Evolutionary conservation across 139 green algal species (phyloP).

Genomic region (Pseudopediastrum boryanum): DNA sequence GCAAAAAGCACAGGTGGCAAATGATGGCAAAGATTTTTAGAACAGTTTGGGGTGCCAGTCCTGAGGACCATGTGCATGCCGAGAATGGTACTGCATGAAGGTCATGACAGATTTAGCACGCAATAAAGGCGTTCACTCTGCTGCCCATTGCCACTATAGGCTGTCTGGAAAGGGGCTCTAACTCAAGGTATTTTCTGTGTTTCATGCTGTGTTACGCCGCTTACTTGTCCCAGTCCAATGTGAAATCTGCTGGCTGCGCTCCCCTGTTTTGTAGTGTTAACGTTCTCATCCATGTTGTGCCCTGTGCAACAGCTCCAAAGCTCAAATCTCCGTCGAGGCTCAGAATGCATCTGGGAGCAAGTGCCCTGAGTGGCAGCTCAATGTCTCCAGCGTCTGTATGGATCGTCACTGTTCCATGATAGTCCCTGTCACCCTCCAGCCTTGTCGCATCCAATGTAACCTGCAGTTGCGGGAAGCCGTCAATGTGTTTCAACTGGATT

Average conservation of each 20-base stretch:
- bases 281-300: neutral
- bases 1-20: neutral
- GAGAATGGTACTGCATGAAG: too few species aligned
- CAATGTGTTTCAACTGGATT: too few species aligned
- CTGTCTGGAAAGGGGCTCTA: too few species aligned
- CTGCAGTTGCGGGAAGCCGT: too few species aligned
- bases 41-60: too few species aligned
- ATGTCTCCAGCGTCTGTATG: neutral
- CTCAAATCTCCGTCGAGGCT: constrained; percentile 2
- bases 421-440: constrained; percentile 6
- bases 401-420: constrained; percentile 9
- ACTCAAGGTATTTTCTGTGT: too few species aligned
- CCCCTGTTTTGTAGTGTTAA: constrained; percentile 17
- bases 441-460: constrained; percentile 5
- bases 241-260: constrained; percentile 5
- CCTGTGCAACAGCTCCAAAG: constrained; percentile 2
- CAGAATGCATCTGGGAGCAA: neutral
- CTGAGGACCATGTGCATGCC: too few species aligned
- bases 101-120: too few species aligned
- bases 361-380: constrained; percentile 23
- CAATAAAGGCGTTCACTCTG: too few species aligned
- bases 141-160: too few species aligned
- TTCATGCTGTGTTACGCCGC: neutral
- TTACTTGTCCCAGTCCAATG: constrained; percentile 17
- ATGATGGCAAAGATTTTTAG: too few species aligned